phyloP scores from a whole-genome alignment of 2,329 filamentous ascomycete species.

The Cytospora leucostoma region DNA sequence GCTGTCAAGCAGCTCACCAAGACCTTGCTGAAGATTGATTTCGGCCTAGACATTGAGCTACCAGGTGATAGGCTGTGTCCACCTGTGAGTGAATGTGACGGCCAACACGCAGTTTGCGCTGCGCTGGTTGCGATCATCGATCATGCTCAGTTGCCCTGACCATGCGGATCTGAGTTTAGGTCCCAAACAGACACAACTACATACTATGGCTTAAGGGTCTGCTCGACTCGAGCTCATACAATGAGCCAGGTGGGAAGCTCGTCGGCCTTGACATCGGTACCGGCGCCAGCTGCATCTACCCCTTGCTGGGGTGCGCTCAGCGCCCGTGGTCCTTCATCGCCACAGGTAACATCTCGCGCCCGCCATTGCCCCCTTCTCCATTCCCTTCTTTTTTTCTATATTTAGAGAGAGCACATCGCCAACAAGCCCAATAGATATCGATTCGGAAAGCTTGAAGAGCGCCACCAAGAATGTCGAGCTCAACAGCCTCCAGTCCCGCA shows the following conservation, averaged over 20 bases:
- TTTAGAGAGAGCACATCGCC: background rate
- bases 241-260: constrained; percentile 50
- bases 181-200: constrained; percentile 78
- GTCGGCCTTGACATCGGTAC: constrained; percentile 84
- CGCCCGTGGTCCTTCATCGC: constrained; percentile 74
- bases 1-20: constrained; percentile 81
- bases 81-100: constrained; percentile 59
- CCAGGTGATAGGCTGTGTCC: constrained; percentile 83
- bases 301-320: constrained; percentile 72
- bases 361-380: background rate
- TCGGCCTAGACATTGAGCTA: constrained; percentile 69
- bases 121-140: background rate
- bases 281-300: constrained; percentile 89
- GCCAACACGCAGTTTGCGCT: background rate
- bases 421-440: constrained; percentile 61
- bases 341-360: constrained; percentile 46
- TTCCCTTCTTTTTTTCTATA: background rate
- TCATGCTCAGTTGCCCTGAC: constrained; percentile 10
- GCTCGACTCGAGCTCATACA: constrained; percentile 68
- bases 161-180: constrained; percentile 38
- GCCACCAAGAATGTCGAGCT: constrained; percentile 66
- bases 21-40: constrained; percentile 74
- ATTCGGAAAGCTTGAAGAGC: constrained; percentile 65
- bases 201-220: constrained; percentile 85
- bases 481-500: constrained; percentile 66